phyloP scores from a whole-genome alignment of 352 stramenopile genomes.

The Phytopythium chamaehyphon region DNA sequence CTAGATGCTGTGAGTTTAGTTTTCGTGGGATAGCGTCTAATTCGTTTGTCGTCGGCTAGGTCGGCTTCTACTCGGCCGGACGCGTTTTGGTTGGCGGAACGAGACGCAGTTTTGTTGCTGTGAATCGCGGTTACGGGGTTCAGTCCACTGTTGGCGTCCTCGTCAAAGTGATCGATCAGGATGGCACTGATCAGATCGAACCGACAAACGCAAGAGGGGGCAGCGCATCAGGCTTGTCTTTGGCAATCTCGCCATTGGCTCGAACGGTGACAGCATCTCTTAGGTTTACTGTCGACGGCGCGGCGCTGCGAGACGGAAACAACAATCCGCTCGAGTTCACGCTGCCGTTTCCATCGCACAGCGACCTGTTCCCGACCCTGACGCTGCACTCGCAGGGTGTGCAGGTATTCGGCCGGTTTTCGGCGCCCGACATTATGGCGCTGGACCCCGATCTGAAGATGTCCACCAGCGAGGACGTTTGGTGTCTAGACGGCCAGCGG shows the following conservation, averaged over 20 bases:
- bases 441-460: slow-evolving; percentile 40
- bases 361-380: slow-evolving; percentile 79
- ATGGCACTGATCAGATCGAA: slow-evolving; percentile 7
- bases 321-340: slow-evolving; percentile 55
- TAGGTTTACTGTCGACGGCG: slow-evolving; percentile 72
- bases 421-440: slow-evolving; percentile 53
- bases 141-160: slow-evolving; percentile 76
- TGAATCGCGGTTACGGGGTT: slow-evolving; percentile 49
- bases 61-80: slow-evolving; percentile 79
- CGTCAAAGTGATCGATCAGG: slow-evolving; percentile 45
- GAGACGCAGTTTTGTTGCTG: slow-evolving; percentile 46
- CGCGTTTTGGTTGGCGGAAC: slow-evolving; percentile 69
- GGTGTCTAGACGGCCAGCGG: slow-evolving; percentile 67
- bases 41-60: slow-evolving; percentile 26
- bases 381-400: slow-evolving; percentile 81
- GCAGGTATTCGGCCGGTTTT: slow-evolving; percentile 77
- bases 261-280: slow-evolving; percentile 35
- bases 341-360: slow-evolving; percentile 48
- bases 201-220: slow-evolving; percentile 5
- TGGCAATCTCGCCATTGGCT: neutral
- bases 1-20: neutral
- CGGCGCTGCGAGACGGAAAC: slow-evolving; percentile 48
- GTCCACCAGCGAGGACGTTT: slow-evolving; percentile 33
- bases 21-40: neutral
- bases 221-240: slow-evolving; percentile 6